Conservation (phyloP, 1,284 basidiomycete species). For the Irpex lacteus region DNA sequence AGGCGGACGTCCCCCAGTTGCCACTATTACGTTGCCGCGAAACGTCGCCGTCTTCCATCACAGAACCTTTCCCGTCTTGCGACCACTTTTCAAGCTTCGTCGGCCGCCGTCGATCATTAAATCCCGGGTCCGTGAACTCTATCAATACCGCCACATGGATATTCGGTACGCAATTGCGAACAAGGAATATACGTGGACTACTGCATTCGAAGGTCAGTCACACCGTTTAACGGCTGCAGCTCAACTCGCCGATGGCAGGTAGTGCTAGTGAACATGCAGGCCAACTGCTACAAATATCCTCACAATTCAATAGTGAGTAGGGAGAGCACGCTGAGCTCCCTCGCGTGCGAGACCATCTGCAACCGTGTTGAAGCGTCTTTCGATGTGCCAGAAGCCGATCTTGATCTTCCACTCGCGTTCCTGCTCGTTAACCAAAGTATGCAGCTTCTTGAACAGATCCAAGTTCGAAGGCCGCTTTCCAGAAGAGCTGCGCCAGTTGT, state of each 20-base stretch:
- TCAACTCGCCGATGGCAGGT: no score
- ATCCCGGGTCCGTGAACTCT: no score
- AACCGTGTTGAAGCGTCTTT: slow-evolving; percentile 15
- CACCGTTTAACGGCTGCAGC: no score
- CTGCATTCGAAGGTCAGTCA: no score
- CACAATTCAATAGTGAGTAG: background rate
- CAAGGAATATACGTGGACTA: no score
- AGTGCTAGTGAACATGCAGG: background rate
- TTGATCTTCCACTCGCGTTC: slow-evolving; percentile 16
- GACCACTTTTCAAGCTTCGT: no score
- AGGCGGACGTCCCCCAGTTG: no score
- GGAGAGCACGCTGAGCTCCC: background rate
- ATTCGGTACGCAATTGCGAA: no score
- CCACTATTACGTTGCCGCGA: background rate
- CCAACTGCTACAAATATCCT: background rate
- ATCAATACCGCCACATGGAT: no score
- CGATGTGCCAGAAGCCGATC: slow-evolving; percentile 26
- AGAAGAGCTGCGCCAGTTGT: slow-evolving; percentile 20
- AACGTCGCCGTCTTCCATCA: background rate
- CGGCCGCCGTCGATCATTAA: no score
- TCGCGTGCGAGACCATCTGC: slow-evolving; percentile 4
- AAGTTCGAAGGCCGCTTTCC: slow-evolving; percentile 23
- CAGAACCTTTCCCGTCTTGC: background rate
- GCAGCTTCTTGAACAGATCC: slow-evolving; percentile 28
- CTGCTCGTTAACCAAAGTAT: slow-evolving; percentile 16